Evolutionary conservation across 2,329 filamentous ascomycete genomes (phyloP), one percentile per base, ranked within the genome.

Genomic region (Nemania sp.): DNA sequence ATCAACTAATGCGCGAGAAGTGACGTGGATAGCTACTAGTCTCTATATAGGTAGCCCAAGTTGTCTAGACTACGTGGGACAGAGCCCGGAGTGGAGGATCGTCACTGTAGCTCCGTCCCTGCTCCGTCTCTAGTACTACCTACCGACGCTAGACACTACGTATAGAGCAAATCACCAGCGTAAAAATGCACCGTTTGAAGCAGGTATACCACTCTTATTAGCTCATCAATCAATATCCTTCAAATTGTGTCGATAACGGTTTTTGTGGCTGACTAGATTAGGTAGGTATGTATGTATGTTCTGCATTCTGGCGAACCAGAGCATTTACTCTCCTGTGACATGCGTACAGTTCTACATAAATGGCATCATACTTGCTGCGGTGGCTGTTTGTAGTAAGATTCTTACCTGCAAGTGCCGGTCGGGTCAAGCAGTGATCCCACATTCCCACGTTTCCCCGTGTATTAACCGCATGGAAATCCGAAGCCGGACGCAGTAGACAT

Each of bases 21-120:
- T 54, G 55, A 55, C 62, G 56, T 65, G 57, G 52, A 62, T 62
- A 18, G 24, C 6, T n/a, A 51, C 62, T 49, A 55, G 47, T 10
- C 56, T 27, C 3, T 49, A 55, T 51, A 20, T 3, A 52, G 38
- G 51, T 62, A 45, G 15, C 38, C 15, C 38, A 11, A 41, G 38
- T 13, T 41, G 10, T 41, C 38, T 11, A 41, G 38, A 32, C 29
- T 32, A 32, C 29, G 29, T n/a, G n/a, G n/a, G n/a, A n/a, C n/a
- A n/a, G n/a, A n/a, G n/a, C n/a, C 29, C 8, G 38, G 15, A 41
- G 38, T 41, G 38, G 38, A 18, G 38, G 6, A 7, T 41, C 38
- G 38, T 41, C 38, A 41, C 6, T 18, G 3, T 45, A 15, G 10
- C 41, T 45, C 41, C 41, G n/a, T 45, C n/a, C 4, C 18, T 15